These are phyloP conservation scores for Heritiera fomes DNA, from an alignment of 345 rosid genomes.

Conservation along the genomic window DNA sequence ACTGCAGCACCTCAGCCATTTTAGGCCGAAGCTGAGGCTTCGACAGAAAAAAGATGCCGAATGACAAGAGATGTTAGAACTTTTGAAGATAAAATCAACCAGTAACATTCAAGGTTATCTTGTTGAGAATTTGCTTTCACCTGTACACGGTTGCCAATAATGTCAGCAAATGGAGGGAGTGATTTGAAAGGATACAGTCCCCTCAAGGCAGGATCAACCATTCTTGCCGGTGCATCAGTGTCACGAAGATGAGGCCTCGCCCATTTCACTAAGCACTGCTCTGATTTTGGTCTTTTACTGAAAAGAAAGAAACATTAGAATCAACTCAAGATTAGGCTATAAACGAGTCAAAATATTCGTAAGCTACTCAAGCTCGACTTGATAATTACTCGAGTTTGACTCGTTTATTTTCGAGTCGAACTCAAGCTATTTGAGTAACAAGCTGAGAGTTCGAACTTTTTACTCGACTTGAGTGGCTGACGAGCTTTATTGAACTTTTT, in stretches of 20 bases:
- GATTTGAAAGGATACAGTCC: slow-evolving; percentile 84
- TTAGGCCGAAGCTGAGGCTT: slow-evolving; percentile 85
- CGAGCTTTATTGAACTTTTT: too few relatives aligned
- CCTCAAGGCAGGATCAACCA: slow-evolving; percentile 90
- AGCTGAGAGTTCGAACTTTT: too few relatives aligned
- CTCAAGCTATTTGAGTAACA: too few relatives aligned
- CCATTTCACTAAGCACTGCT: slow-evolving; percentile 80
- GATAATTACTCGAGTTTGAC: too few relatives aligned
- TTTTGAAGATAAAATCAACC: background rate
- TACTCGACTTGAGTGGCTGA: too few relatives aligned
- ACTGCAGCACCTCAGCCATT: slow-evolving; percentile 82
- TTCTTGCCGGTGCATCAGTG: slow-evolving; percentile 54
- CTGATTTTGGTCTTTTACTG: slow-evolving; percentile 64
- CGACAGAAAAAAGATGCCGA: slow-evolving; percentile 30
- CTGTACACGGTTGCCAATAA: slow-evolving; percentile 77
- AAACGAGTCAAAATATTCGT: too few relatives aligned
- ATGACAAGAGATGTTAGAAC: background rate
- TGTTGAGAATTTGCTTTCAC: slow-evolving; percentile 32
- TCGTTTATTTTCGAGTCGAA: too few relatives aligned
- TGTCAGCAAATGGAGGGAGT: slow-evolving; percentile 71
- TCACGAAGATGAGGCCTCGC: slow-evolving; percentile 75
- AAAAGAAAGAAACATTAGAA: background rate
- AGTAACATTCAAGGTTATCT: background rate
- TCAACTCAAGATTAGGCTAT: too few relatives aligned
- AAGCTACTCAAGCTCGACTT: too few relatives aligned